Evolutionary conservation across 140 eudicot genomes (phyloP).

Genomic region (Senecio squalidus): DNA sequence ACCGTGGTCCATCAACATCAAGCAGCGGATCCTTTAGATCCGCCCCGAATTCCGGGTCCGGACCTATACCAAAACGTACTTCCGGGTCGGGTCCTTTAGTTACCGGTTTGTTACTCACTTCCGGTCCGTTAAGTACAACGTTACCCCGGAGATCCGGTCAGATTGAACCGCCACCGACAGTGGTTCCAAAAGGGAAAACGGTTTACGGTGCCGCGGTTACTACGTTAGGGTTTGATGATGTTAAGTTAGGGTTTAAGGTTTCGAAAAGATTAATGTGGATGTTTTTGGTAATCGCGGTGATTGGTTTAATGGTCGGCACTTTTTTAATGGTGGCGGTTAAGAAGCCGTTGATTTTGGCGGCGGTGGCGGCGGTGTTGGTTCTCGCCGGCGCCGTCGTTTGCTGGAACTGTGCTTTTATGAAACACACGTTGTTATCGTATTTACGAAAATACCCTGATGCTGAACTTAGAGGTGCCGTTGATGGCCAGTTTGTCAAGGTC

Average conservation of each 20-base stretch:
- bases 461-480: conserved; percentile 89
- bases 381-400: conserved; percentile 17
- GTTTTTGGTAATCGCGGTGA: conserved; percentile 53
- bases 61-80: conserved; percentile 39
- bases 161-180: conserved; percentile 41
- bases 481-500: conserved; percentile 93
- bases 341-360: conserved; percentile 48
- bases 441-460: conserved; percentile 60
- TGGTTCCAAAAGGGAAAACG: conserved; percentile 37
- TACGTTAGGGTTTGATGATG: conserved; percentile 43
- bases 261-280: conserved; percentile 79
- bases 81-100: conserved; percentile 66
- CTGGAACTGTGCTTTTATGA: conserved; percentile 62
- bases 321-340: conserved; percentile 73
- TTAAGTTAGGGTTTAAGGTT: conserved; percentile 68
- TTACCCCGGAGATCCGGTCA: conserved; percentile 60
- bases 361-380: conserved; percentile 45
- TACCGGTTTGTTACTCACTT: conserved; percentile 79
- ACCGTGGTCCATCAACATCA: conserved; percentile 50
- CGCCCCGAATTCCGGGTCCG: conserved; percentile 56
- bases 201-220: conserved; percentile 75
- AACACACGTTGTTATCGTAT: conserved; percentile 35
- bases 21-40: conserved; percentile 35
- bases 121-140: conserved; percentile 67
- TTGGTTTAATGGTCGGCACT: conserved; percentile 64